Percentiles rank a stretch among this genome's conserved stretches.
Evolutionary conservation across 768 basidiomycete species (phyloP).

Genomic region (Boletus rufocinnamomeus): DNA sequence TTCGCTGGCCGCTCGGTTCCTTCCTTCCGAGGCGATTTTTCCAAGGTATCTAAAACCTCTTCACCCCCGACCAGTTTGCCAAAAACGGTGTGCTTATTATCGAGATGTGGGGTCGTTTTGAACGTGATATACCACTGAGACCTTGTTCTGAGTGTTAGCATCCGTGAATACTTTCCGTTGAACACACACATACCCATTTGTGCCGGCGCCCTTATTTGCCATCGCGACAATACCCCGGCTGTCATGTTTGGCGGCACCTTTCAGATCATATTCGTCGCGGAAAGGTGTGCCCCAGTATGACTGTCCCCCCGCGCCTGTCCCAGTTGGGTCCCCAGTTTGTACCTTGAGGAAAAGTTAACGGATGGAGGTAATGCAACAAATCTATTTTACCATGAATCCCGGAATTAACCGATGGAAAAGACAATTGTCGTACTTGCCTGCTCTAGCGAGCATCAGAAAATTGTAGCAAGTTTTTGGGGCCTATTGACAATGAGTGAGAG

Average conservation of each 20-base stretch:
- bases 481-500: constrained; percentile 39
- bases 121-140: constrained; percentile 97
- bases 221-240: constrained; percentile 84
- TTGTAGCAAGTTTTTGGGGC: constrained; percentile 99
- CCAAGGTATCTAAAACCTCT: constrained; percentile 82
- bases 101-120: constrained; percentile 76
- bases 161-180: not conserved
- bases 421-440: constrained; percentile 88
- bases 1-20: constrained; percentile 88
- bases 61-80: constrained; percentile 97
- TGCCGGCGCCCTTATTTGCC: constrained; percentile 93
- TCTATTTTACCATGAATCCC: constrained; percentile 80
- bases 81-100: constrained; percentile 95
- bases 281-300: constrained; percentile 96
- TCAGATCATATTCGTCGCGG: constrained; percentile 88
- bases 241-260: constrained; percentile 87
- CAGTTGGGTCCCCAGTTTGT: constrained; percentile 98
- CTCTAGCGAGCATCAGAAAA: constrained; percentile 89
- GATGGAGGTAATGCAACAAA: constrained; percentile 2
- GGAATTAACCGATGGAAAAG: constrained; percentile 93
- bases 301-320: constrained; percentile 91
- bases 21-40: constrained; percentile 76
- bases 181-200: constrained; percentile 65
- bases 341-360: constrained; percentile 50
- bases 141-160: constrained; percentile 39